Conservation (phyloP, 1,139 yeast species). For the Pichia sp. region DNA sequence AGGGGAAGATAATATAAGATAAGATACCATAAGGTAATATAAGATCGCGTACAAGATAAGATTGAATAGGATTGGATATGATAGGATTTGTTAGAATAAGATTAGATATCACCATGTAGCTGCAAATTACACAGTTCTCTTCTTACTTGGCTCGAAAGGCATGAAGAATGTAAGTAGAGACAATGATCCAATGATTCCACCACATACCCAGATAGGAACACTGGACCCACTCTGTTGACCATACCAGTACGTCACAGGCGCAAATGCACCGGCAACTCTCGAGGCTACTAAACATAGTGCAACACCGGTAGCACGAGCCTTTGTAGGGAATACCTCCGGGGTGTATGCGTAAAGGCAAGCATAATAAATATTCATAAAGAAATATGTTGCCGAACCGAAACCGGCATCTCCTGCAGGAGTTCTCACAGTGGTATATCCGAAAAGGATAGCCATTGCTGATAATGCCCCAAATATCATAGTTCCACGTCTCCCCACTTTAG, state of each 20-base stretch:
- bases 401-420: slow-evolving; percentile 44
- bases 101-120: too few relatives aligned
- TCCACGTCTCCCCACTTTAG: slow-evolving; percentile 47
- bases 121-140: slow-evolving; percentile 16
- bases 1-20: too few relatives aligned
- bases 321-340: slow-evolving; percentile 52
- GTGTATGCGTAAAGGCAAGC: slow-evolving; percentile 51
- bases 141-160: slow-evolving; percentile 41
- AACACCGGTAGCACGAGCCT: slow-evolving; percentile 49
- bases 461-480: slow-evolving; percentile 52
- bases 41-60: neutral
- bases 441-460: slow-evolving; percentile 45
- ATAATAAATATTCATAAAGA: slow-evolving; percentile 45
- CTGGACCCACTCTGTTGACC: slow-evolving; percentile 35
- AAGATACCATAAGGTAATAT: too few relatives aligned
- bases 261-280: slow-evolving; percentile 42
- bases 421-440: slow-evolving; percentile 49
- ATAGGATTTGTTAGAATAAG: too few relatives aligned
- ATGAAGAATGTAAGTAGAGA: slow-evolving; percentile 37
- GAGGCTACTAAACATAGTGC: slow-evolving; percentile 42
- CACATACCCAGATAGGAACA: slow-evolving; percentile 53
- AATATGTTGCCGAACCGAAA: slow-evolving; percentile 42
- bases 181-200: slow-evolving; percentile 41
- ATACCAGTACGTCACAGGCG: slow-evolving; percentile 43
- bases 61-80: too few relatives aligned